These are phyloP conservation scores for Penicillium sp. DNA, from an alignment of 2,329 filamentous ascomycete species.

Conservation along the genomic window DNA sequence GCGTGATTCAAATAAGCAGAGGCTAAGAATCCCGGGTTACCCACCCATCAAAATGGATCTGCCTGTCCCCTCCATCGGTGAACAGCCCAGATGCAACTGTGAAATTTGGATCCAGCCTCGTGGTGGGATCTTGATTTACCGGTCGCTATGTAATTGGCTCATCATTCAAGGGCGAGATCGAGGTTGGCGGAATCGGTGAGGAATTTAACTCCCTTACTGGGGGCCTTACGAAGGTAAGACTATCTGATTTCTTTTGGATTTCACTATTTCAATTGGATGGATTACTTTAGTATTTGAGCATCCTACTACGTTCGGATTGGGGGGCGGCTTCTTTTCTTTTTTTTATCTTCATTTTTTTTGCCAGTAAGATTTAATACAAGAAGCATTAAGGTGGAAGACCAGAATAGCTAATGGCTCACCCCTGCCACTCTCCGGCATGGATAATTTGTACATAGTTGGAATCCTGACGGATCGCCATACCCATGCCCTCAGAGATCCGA, in stretches of 20 bases:
- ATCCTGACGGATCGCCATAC: slow-evolving; percentile 18
- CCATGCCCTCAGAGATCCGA: slow-evolving; percentile 19
- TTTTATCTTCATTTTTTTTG: no score
- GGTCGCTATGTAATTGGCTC: slow-evolving; percentile 9
- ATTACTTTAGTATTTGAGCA: neutral
- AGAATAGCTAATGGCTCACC: neutral
- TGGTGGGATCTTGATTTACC: slow-evolving; percentile 17
- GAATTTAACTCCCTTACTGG: slow-evolving; percentile 1
- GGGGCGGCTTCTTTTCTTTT: neutral
- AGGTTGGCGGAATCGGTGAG: neutral
- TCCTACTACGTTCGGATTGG: no score
- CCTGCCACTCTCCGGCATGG: slow-evolving; percentile 6
- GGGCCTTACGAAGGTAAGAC: neutral
- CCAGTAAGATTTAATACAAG: no score
- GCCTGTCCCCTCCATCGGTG: neutral
- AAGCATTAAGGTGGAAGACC: no score
- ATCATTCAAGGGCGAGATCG: slow-evolving; percentile 22
- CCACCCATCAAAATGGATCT: slow-evolving; percentile 10
- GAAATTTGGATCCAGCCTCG: slow-evolving; percentile 18
- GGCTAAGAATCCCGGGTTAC: slow-evolving; percentile 7
- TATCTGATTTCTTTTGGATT: neutral
- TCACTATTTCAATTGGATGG: no score
- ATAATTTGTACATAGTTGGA: neutral
- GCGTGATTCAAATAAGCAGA: slow-evolving; percentile 8
- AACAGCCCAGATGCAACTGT: slow-evolving; percentile 5